Conservation (phyloP, 2,329 filamentous ascomycete genomes). For the Erysiphe neolycopersici region DNA sequence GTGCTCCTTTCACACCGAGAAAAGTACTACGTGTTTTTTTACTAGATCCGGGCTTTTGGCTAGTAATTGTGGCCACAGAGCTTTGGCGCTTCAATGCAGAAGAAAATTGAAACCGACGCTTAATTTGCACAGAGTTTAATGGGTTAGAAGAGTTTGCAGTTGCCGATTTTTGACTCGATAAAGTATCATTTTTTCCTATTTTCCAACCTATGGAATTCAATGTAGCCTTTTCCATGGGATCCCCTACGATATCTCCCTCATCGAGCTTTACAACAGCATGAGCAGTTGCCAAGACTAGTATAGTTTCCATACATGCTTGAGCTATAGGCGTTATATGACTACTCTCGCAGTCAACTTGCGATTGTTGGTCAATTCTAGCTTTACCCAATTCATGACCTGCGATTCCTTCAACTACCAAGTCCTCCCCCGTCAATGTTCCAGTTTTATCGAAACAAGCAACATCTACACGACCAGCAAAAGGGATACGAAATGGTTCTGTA, state of each 20-base stretch:
- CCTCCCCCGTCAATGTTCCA: slow-evolving; percentile 84
- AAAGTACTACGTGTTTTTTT: slow-evolving; percentile 67
- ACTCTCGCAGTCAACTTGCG: slow-evolving; percentile 59
- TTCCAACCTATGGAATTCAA: slow-evolving; percentile 72
- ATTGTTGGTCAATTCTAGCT: slow-evolving; percentile 31
- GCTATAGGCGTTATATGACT: slow-evolving; percentile 47
- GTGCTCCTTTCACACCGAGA: slow-evolving; percentile 85
- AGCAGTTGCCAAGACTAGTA: slow-evolving; percentile 76
- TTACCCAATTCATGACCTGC: slow-evolving; percentile 60
- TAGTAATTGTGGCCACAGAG: slow-evolving; percentile 62
- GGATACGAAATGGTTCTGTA: slow-evolving; percentile 95
- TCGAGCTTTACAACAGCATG: slow-evolving; percentile 91
- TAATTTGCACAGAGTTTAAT: slow-evolving; percentile 67
- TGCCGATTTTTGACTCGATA: slow-evolving; percentile 35
- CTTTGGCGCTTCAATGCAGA: slow-evolving; percentile 90
- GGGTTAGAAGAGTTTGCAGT: slow-evolving; percentile 20
- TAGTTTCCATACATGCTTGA: slow-evolving; percentile 52
- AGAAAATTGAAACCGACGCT: slow-evolving; percentile 93
- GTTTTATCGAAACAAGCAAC: slow-evolving; percentile 98
- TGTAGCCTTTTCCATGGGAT: slow-evolving; percentile 98
- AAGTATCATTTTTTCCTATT: slow-evolving; percentile 66
- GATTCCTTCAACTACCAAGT: slow-evolving; percentile 89
- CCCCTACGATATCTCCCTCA: slow-evolving; percentile 88
- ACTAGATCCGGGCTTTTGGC: slow-evolving; percentile 42
- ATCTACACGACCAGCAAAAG: slow-evolving; percentile 83